Conservation (phyloP, 2,329 filamentous ascomycete genomes). For the Botrytis paeoniae region DNA sequence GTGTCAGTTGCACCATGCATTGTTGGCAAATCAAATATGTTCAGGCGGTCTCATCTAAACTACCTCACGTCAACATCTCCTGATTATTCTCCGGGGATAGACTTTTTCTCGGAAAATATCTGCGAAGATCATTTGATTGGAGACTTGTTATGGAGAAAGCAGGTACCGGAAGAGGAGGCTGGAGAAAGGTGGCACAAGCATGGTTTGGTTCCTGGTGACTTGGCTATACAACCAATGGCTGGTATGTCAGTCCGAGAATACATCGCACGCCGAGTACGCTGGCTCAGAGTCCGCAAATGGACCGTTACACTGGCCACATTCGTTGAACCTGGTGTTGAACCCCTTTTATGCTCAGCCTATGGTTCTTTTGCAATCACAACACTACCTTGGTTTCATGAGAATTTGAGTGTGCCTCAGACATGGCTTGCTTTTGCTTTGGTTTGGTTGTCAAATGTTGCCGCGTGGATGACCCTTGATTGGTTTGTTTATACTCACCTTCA, state of each 20-base stretch:
- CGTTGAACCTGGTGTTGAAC: conserved; percentile 90
- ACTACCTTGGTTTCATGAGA: conserved; percentile 58
- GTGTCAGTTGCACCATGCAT: conserved; percentile 88
- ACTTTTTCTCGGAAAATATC: conserved; percentile 93
- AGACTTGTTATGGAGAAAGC: conserved; percentile 80
- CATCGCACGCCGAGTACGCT: conserved; percentile 76
- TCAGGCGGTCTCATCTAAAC: conserved; percentile 86
- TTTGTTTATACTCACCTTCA: conserved; percentile 72
- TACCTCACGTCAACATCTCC: conserved; percentile 54
- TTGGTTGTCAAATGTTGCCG: conserved; percentile 62
- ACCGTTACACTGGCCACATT: conserved; percentile 86
- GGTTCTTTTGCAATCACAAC: conserved; percentile 77
- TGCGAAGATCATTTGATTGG: conserved; percentile 97
- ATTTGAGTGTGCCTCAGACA: conserved; percentile 55
- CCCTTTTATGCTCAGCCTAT: conserved; percentile 77
- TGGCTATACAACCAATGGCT: conserved; percentile 86
- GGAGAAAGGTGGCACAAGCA: conserved; percentile 66
- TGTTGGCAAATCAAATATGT: conserved; percentile 98
- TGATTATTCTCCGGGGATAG: conserved; percentile 63
- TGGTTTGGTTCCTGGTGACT: conserved; percentile 76
- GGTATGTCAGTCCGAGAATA: conserved; percentile 77
- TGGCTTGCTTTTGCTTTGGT: conserved; percentile 64
- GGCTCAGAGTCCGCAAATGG: conserved; percentile 92
- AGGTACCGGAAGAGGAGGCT: conserved; percentile 48
- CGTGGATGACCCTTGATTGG: conserved; percentile 77